Conservation (phyloP, 2,329 filamentous ascomycete species). For the Epichloe gansuensis region DNA sequence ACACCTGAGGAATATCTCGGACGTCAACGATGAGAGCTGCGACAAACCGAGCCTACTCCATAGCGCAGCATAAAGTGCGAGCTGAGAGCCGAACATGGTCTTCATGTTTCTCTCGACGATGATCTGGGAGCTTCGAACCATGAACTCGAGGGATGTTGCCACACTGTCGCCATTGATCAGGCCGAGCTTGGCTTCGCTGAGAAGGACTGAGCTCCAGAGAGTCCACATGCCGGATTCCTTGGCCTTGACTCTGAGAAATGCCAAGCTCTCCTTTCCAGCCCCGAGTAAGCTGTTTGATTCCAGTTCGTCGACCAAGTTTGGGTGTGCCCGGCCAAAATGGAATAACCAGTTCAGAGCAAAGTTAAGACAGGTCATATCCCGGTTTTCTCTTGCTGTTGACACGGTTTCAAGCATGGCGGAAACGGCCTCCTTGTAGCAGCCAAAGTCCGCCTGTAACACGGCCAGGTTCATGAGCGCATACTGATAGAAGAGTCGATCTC, state of each 20-base stretch:
- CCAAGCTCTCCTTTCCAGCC: constrained; percentile 67
- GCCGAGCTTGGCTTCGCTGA: constrained; percentile 74
- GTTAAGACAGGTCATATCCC: constrained; percentile 85
- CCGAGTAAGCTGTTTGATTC: constrained; percentile 64
- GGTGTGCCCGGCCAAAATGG: constrained; percentile 81
- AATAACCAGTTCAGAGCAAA: constrained; percentile 95
- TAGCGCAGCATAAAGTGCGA: constrained; percentile 59
- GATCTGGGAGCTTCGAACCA: constrained; percentile 73
- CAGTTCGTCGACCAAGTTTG: constrained; percentile 56
- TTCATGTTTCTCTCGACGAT: constrained; percentile 66
- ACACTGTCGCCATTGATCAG: constrained; percentile 59
- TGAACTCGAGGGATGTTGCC: constrained; percentile 56
- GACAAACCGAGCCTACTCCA: constrained; percentile 63
- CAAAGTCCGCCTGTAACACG: constrained; percentile 89
- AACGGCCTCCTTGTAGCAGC: constrained; percentile 80
- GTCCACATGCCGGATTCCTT: constrained; percentile 80
- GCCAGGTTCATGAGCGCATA: constrained; percentile 90
- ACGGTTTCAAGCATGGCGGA: constrained; percentile 91
- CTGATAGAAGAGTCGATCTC: constrained; percentile 79
- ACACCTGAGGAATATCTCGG: constrained; percentile 65
- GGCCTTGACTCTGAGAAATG: constrained; percentile 75
- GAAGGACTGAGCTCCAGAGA: constrained; percentile 67
- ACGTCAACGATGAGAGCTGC: constrained; percentile 44
- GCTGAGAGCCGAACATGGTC: constrained; percentile 59
- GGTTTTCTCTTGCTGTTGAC: constrained; percentile 84